Evolutionary conservation across 441 rosid genomes (phyloP), one percentile per base, ranked within the genome.

Genomic region (Oxalis stricta): DNA sequence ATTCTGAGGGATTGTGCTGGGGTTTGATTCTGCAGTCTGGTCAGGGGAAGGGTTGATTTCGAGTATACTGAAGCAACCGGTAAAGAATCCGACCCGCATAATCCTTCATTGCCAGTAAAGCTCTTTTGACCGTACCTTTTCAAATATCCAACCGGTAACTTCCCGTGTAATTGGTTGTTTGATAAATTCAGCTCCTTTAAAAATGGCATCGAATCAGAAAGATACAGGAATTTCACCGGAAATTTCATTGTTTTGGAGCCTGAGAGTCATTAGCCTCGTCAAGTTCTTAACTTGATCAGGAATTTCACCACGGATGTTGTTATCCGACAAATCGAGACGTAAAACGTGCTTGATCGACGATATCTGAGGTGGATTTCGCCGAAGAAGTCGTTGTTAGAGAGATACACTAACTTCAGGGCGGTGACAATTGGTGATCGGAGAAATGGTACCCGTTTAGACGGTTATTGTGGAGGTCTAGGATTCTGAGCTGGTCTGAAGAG

Each of bases 401-500:
- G 84, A 52, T 85, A 89, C 40, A 83, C 58, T 20, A 82, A 87
- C 21, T 70, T 71, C 49, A 89, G 83, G 50, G 71, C 68, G 7
- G 79, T 56, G 50, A n/a, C 91, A 78, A 56, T 79, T 79, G 17
- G 66, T n/a, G 43, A 85, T 66, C 0, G 96, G 71, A n/a, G 17
- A 65, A 48, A 85, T 30, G 26, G 81, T 65, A 59, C 86, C n/a
- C 86, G 60, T 85, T 89, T 17, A 89, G 71, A 56, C 92, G 75
- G 67, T 89, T 89, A 33, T 72, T 73, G 32, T 85, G 88, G 69
- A 89, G 88, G 60, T 89, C 81, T 3, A 89, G 76, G 34, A 84
- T 54, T 10, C 92, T 94, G 29, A 89, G 95, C 48, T 79, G 88
- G 71, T 74, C 65, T 15, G 82, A 32, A 65, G 52, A n/a, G 89